phyloP scores from a whole-genome alignment of 306 rosid genomes.

The Urtica urens region DNA sequence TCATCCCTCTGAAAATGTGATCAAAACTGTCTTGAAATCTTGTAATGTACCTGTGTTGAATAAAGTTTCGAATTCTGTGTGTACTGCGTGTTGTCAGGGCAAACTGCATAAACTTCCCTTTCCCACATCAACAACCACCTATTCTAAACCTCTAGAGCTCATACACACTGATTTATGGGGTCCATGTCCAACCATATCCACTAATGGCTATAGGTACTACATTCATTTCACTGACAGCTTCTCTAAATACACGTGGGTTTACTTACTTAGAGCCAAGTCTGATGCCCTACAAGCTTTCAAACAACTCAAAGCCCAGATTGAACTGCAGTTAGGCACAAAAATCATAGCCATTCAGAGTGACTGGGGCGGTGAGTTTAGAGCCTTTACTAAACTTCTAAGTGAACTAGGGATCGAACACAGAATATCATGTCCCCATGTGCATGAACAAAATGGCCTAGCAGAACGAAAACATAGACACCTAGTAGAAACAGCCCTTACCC shows the following conservation, averaged over 20 bases:
- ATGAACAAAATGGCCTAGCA: not conserved
- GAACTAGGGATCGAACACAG: not conserved
- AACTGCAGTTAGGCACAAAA: not conserved
- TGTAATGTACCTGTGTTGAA: not conserved
- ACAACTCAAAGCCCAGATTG: not conserved
- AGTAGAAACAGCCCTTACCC: not conserved
- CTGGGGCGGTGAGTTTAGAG: not conserved
- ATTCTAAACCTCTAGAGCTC: not conserved
- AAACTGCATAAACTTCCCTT: not conserved
- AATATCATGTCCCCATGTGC: not conserved
- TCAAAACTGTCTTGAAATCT: not conserved
- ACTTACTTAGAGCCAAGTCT: not conserved
- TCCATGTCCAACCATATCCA: not conserved
- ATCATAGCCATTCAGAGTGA: not conserved
- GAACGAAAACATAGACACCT: not conserved
- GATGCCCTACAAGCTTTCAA: not conserved
- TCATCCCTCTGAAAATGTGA: not conserved
- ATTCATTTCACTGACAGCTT: not conserved
- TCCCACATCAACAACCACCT: not conserved
- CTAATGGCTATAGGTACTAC: not conserved
- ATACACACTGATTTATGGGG: not conserved
- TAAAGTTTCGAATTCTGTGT: not conserved
- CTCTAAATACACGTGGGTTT: not conserved
- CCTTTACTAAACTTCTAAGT: not conserved
- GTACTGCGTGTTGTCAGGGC: not conserved